Evolutionary conservation across 176 grass and related monocot species (phyloP), one percentile per base, ranked within the genome.

Genomic region (Olyra latifolia): DNA sequence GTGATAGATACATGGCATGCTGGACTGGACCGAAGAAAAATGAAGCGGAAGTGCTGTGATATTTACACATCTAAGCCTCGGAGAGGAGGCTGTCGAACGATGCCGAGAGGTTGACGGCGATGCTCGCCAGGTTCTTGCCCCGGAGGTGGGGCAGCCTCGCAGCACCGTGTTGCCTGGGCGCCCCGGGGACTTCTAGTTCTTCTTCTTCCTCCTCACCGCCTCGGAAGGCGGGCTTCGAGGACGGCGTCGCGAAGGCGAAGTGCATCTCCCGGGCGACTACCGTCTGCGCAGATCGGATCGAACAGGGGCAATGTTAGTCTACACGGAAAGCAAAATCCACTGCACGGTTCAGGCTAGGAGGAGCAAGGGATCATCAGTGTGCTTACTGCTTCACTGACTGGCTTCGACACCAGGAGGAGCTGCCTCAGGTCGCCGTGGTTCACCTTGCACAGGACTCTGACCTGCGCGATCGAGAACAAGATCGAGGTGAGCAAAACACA

Each of bases 351-450:
- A 10, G 10, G 6, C 8, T 15, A 0, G 27, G 43, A 40, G 6
- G 20, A 7, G 43, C 22, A 24, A 81, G 43, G 50, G 71, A 11
- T 76, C 30, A 11, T 76, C 30, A 69, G 22, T 25, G 41, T 74
- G 54, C 90, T 8, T 89, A 99, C 96, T 6, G 90, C 96, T 88
- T 82, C 68, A 71, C 76, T 86, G 48, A 99, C 77, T 67, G 88
- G 84, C 48, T 99, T 99, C 0, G 96, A 99, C 15, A 95, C 96
- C 1, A 95, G 60, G 22, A 99, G 61, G 1, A 99, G 92, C 78
- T 91, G 90, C 74, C 42, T 92, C 72, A 99, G 45, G 61, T 99
- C 96, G 76, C 84, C 82, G 38, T 92, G 75, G 58, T 95, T 81
- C 57, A 93, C 92, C 84, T 88, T 93, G 49, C 84, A 93, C 43